Evolutionary conservation across 345 rosid species (phyloP).

Genomic region (Brassica cretica): DNA sequence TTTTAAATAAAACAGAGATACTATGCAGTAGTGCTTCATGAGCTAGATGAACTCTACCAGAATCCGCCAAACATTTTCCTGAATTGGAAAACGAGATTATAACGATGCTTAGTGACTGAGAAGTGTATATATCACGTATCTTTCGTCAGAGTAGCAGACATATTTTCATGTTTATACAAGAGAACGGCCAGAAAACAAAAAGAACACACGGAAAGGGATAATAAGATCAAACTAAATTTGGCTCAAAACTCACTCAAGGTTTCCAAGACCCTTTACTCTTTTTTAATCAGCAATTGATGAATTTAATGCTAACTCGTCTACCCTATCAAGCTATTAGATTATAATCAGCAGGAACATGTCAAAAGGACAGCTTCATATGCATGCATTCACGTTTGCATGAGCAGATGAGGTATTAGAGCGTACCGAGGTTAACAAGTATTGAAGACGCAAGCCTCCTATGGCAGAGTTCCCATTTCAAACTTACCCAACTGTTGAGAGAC

Average conservation of each 20-base stretch:
- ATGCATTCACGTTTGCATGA: neutral
- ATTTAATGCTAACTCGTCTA: constrained; percentile 12
- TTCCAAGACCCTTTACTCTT: neutral
- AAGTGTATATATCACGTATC: neutral
- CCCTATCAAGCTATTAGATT: constrained; percentile 4
- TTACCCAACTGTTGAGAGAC: constrained; percentile 45
- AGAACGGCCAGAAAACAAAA: constrained; percentile 15
- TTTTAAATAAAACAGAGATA: constrained; percentile 49
- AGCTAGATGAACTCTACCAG: constrained; percentile 56
- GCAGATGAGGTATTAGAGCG: constrained; percentile 28
- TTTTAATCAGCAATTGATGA: neutral
- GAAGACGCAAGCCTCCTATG: constrained; percentile 60
- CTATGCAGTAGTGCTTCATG: constrained; percentile 67
- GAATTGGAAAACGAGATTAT: constrained; percentile 27
- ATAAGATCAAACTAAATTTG: constrained; percentile 2
- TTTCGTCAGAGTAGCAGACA: neutral
- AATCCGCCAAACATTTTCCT: constrained; percentile 70
- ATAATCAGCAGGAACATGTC: constrained; percentile 6
- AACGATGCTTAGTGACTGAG: neutral
- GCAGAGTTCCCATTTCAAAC: constrained; percentile 65
- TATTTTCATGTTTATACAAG: constrained; percentile 8
- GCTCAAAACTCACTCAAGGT: constrained; percentile 16
- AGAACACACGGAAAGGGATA: constrained; percentile 12
- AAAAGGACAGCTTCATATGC: constrained; percentile 16
- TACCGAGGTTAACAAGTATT: constrained; percentile 67